These are phyloP conservation scores for Dendrobium huoshanense DNA, from an alignment of 106 monocot species.

Conservation along the genomic window DNA sequence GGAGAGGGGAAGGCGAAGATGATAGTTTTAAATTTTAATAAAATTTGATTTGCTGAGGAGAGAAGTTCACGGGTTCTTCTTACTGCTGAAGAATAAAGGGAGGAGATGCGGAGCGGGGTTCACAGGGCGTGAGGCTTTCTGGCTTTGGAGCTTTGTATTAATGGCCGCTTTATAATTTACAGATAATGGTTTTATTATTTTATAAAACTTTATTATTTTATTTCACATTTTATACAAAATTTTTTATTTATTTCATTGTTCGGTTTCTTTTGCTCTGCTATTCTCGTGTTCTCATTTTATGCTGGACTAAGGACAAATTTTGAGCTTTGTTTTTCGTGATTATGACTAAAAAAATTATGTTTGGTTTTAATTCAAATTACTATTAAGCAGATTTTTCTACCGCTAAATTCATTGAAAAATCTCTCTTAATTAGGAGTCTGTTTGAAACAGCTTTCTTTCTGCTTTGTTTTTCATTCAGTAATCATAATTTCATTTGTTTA, in stretches of 20 bases:
- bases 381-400: too few relatives aligned
- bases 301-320: background rate
- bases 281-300: background rate
- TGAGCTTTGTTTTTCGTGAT: too few relatives aligned
- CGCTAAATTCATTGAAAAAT: too few relatives aligned
- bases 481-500: too few relatives aligned
- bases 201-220: background rate
- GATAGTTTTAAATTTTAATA: background rate
- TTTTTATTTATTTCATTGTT: background rate
- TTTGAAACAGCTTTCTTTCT: too few relatives aligned
- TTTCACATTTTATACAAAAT: background rate
- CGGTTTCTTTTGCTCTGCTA: background rate
- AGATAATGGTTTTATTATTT: background rate
- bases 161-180: background rate
- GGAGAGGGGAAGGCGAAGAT: background rate
- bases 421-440: too few relatives aligned
- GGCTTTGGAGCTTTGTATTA: background rate
- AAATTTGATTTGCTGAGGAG: background rate
- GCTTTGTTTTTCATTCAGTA: too few relatives aligned
- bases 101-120: background rate
- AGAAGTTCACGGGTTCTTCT: constrained; percentile 27
- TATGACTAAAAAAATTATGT: too few relatives aligned
- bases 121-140: background rate
- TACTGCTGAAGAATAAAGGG: constrained; percentile 12
- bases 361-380: too few relatives aligned